phyloP scores from a whole-genome alignment of 441 rosid genomes.

The Brassica balearica region DNA sequence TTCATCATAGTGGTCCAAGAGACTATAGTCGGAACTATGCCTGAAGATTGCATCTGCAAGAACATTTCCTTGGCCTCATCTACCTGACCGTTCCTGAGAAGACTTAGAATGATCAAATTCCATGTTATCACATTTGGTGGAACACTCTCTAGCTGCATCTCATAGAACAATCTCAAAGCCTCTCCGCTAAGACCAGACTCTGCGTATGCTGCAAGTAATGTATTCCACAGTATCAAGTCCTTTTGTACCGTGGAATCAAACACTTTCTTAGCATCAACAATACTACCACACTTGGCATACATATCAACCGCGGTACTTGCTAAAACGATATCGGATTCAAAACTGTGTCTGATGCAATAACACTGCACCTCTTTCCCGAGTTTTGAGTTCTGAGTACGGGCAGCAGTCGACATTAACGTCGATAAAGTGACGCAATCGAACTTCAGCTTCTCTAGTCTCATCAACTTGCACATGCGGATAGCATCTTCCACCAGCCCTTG shows the following conservation, averaged over 20 bases:
- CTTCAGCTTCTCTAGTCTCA: slow-evolving; percentile 61
- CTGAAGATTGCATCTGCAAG: slow-evolving; percentile 66
- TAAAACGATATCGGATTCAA: slow-evolving; percentile 63
- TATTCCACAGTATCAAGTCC: slow-evolving; percentile 71
- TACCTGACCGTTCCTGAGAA: slow-evolving; percentile 56
- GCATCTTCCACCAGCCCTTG: slow-evolving; percentile 59
- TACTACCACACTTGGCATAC: slow-evolving; percentile 72
- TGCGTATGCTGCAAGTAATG: slow-evolving; percentile 68
- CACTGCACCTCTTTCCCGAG: slow-evolving; percentile 75
- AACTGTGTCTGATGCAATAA: slow-evolving; percentile 66
- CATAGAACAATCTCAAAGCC: slow-evolving; percentile 71
- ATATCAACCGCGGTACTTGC: slow-evolving; percentile 58
- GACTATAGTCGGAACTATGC: slow-evolving; percentile 54
- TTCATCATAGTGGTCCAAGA: slow-evolving; percentile 67
- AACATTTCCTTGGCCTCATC: slow-evolving; percentile 67
- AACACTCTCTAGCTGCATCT: slow-evolving; percentile 76
- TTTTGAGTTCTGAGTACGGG: slow-evolving; percentile 46
- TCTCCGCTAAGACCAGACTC: slow-evolving; percentile 61
- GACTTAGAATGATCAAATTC: slow-evolving; percentile 69
- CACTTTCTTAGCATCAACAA: slow-evolving; percentile 54
- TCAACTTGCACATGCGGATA: slow-evolving; percentile 53
- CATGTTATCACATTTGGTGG: slow-evolving; percentile 70
- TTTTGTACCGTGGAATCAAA: slow-evolving; percentile 55
- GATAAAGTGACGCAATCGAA: slow-evolving; percentile 77
- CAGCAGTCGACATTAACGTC: slow-evolving; percentile 66